Conservation (phyloP, 495 filamentous ascomycete genomes). For the Lentithecium fluviatile region DNA sequence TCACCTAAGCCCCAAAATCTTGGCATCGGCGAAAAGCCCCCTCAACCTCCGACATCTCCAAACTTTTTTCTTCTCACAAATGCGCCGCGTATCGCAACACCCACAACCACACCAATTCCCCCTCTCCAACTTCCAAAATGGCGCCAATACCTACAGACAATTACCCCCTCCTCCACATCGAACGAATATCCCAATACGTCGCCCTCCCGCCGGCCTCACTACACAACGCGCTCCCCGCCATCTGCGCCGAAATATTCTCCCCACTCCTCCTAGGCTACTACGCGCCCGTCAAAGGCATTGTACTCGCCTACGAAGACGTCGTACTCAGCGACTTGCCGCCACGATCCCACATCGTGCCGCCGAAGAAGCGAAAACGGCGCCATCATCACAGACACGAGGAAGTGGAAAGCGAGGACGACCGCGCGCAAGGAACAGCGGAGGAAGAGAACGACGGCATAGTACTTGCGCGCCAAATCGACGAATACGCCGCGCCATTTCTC, state of each 20-base stretch:
- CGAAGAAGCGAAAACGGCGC: constrained; percentile 1
- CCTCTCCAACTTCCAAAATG: constrained; percentile 1
- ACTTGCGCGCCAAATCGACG: constrained; percentile 59
- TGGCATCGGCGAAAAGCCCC: too few species aligned
- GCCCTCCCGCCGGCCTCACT: constrained; percentile 67
- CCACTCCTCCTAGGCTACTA: constrained; percentile 75
- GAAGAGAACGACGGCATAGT: constrained; percentile 39
- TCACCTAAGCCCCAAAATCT: too few species aligned
- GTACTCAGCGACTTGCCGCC: constrained; percentile 40
- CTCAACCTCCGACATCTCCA: too few species aligned
- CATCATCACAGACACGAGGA: too few species aligned
- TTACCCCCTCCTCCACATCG: constrained; percentile 58
- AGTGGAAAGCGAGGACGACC: constrained; percentile 33
- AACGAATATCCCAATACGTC: constrained; percentile 67
- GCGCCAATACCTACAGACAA: constrained; percentile 11
- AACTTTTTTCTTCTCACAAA: too few species aligned
- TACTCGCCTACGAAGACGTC: constrained; percentile 68
- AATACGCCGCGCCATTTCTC: constrained; percentile 65
- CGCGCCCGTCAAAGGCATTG: constrained; percentile 65
- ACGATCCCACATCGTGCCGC: neutral
- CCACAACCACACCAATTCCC: neutral
- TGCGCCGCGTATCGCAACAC: too few species aligned
- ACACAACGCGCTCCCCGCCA: constrained; percentile 59
- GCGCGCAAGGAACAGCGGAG: constrained; percentile 34
- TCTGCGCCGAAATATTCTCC: constrained; percentile 72